These are phyloP conservation scores for Ustilago bromivora DNA, from an alignment of 1,284 basidiomycete species.

Conservation along the genomic window DNA sequence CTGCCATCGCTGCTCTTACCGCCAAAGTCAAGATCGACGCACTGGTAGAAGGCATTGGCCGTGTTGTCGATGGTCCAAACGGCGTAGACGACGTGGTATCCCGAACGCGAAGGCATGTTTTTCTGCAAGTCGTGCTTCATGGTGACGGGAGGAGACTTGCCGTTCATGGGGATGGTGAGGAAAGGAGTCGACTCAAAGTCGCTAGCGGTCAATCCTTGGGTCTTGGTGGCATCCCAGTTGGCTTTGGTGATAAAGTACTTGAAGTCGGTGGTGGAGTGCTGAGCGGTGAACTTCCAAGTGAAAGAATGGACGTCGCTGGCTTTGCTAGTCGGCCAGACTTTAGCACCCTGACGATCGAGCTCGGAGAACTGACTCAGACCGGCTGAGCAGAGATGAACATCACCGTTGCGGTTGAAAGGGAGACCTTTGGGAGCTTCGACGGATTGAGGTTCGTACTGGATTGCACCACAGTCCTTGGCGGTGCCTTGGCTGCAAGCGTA, in stretches of 20 bases:
- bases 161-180: slow-evolving; percentile 42
- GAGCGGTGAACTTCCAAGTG: slow-evolving; percentile 50
- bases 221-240: slow-evolving; percentile 31
- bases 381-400: slow-evolving; percentile 49
- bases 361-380: slow-evolving; percentile 40
- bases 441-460: slow-evolving; percentile 55
- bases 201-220: slow-evolving; percentile 18
- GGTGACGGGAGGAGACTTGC: slow-evolving; percentile 21
- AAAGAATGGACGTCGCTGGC: slow-evolving; percentile 35
- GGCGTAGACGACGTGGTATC: slow-evolving; percentile 49
- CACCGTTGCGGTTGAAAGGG: slow-evolving; percentile 34
- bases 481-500: slow-evolving; percentile 73
- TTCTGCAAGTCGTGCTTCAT: slow-evolving; percentile 34
- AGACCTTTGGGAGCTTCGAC: slow-evolving; percentile 52
- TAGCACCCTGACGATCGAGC: slow-evolving; percentile 37
- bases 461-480: slow-evolving; percentile 49
- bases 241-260: slow-evolving; percentile 51
- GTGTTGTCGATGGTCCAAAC: slow-evolving; percentile 54
- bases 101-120: slow-evolving; percentile 32
- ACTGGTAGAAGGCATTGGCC: slow-evolving; percentile 51
- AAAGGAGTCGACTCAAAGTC: slow-evolving; percentile 44
- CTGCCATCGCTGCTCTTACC: slow-evolving; percentile 3
- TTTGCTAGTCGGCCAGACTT: slow-evolving; percentile 32
- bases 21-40: slow-evolving; percentile 53
- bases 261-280: slow-evolving; percentile 53